Base-by-base conservation (phyloP, 352 stramenopile genomes). In the Phytopythium boreale region DNA sequence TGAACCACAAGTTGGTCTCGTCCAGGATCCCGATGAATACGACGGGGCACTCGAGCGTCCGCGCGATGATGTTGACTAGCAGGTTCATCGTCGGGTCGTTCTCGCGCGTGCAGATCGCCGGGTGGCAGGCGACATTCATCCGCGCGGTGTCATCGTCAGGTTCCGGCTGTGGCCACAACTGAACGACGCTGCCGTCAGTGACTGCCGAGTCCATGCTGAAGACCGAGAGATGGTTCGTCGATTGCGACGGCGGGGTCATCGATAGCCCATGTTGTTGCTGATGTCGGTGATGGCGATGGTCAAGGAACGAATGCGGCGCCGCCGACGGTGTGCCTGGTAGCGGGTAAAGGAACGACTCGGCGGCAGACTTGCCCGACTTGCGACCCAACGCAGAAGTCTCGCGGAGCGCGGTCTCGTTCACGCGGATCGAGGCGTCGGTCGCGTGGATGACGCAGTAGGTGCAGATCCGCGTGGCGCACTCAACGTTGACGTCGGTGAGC, bases 391-490 rank as follows among this genome's bases (percentile, higher is more conserved):
- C 68, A 70, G 1, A 75, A 79, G 46, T 81, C 80, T 39, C 72
- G 73, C 55, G 34, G 31, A 79, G 56, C 2, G 72, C 70, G 19
- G 69, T 68, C 41, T 88, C 79, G 47, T 86, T 81, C 17, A 69
- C 71, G 49, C 80, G 79, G 67, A 92, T 85, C 26, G 82, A 87
- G 19, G 83, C 80, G 62, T 89, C 77, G 10, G 81, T 89, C 36
- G 85, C 85, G 27, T 79, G 82, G 63, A 92, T 90, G 62, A 92
- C 77, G 69, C 85, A 94, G 70, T 91, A 90, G 37, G 85, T 88
- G 63, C 85, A 92, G 31, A 94, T 74, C 61, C 85, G 82, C 47
- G 82, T 92, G 60, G 76, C 70, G 63, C 81, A 90, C 66, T 92
- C 80, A 43, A 90, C 80, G 56, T 93, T 93, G 64, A 91, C 83